Evolutionary conservation across 208 protist genomes (phyloP), one percentile per base, ranked within the genome.

Genomic region (Crithidia brevicula): DNA sequence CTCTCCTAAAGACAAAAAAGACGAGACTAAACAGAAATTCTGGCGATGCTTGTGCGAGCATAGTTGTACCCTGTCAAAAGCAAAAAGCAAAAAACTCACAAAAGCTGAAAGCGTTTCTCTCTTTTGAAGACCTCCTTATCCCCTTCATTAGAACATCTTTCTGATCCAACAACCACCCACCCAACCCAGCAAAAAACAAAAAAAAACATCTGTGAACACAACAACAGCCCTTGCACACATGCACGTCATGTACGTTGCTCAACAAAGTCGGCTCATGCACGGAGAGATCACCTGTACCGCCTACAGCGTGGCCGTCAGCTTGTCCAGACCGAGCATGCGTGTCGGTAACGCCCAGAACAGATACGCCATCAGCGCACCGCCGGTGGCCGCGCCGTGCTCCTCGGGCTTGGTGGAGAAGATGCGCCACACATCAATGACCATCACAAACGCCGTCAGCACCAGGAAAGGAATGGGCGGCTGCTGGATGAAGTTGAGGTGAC

Each of bases 381-480:
- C 91, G 9, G 91, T 96, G 3, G 91, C 63, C 16, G 91, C 87
- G 27, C 88, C 86, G 77, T 96, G 91, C 77, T 93, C 88, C 76
- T 93, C 82, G 38, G 88, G 84, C 67, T 81, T 80, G 18, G 82
- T 92, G 5, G 85, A 92, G 64, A 92, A 92, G 62, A 96, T 91
- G 46, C 91, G 83, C 91, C 91, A 96, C 38, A 94, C 88, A 62
- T 96, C 91, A 47, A 96, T 93, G 13, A 93, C 84, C 85, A 96
- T 96, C 50, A 94, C 85, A 58, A 93, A 89, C 1, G 88, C 91
- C 4, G 91, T 94, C 47, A 96, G 84, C 56, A 96, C 88, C 36
- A 96, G 74, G 73, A 93, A 96, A 6, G 91, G 91, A 23, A 96
- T 82, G 11, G 91, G 91, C n/a, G 91, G 91, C 76, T 94, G 87